Base-by-base conservation (phyloP, 805 yeast genomes). In the Ogataea glucozyma region DNA sequence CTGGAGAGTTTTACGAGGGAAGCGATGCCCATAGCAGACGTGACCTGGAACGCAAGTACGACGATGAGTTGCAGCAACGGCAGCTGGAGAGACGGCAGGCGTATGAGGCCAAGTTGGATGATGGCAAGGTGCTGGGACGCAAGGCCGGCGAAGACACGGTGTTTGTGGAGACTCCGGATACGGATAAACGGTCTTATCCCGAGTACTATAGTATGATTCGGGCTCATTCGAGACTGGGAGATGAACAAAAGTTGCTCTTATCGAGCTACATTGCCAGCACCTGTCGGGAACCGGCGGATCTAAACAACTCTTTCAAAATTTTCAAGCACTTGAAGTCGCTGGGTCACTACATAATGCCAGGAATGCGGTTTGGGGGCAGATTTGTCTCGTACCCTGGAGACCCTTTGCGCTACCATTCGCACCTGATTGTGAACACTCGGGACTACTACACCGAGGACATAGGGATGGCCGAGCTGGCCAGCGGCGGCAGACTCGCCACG, bases 341-440 rank as follows among this genome's bases (percentile, higher is more conserved):
- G 18, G 56, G 59, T 11, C 80, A 77, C 1, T 84, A 72, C 60
- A 78, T 68, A 44, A 52, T 88, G 23, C 97, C 98, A 0, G 99
- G 99, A 0, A 67, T 89, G 23, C 74, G 96, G 44, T 91, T 90
- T 62, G 99, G 99, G 2, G 95, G 96, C 4, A 80, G 80, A 41
- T 89, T 79, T 56, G 77, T 93, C 44, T 89, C 90, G 2, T 91
- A 91, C 51, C 98, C 97, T 0, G 98, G 97, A 1, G 99, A 91
- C 60, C 96, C 98, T 6, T 67, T 91, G 41, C 64, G 93, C 35
- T 93, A 79, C 57, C 99, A 91, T 64, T 85, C 97, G 2, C 97
- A 91, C 62, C 71, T 81, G 49, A 82, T 87, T 4, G 85, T 87
- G 2, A 76, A 77, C 36, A 70, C 81, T 0, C 51, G 70, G 19